A percentile compares a stretch with the other conserved stretches of the same genome.
phyloP scores from a whole-genome alignment of 2,329 filamentous ascomycete genomes.

The Bipolaris bicolor region DNA sequence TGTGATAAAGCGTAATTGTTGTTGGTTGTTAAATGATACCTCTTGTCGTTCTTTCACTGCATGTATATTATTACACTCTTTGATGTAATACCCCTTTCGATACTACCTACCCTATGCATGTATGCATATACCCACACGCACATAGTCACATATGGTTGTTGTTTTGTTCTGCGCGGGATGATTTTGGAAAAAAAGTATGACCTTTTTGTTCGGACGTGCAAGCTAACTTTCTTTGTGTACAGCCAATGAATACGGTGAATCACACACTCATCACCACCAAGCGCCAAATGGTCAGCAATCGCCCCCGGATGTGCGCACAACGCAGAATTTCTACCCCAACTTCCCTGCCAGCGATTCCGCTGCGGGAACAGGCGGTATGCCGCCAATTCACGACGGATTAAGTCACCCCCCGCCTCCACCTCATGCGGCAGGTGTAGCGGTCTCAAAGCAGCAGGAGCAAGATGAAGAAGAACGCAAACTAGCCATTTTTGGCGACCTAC shows the following conservation, averaged over 20 bases:
- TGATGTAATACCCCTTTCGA: constrained; percentile 52
- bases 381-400: constrained; percentile 67
- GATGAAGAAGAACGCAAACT: constrained; percentile 66
- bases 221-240: constrained; percentile 54
- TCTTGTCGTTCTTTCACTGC: constrained; percentile 50
- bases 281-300: constrained; percentile 62
- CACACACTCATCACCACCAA: constrained; percentile 71
- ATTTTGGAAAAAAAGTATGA: constrained; percentile 16
- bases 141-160: constrained; percentile 38
- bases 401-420: constrained; percentile 53
- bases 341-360: constrained; percentile 66
- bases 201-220: constrained; percentile 38
- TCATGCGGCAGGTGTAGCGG: constrained; percentile 51
- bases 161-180: constrained; percentile 36
- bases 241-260: constrained; percentile 66
- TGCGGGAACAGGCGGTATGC: constrained; percentile 64
- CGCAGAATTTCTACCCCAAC: constrained; percentile 76
- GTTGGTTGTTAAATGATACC: constrained; percentile 49
- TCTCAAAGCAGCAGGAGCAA: constrained; percentile 56
- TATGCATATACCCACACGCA: constrained; percentile 31
- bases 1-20: constrained; percentile 50
- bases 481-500: constrained; percentile 84
- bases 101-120: constrained; percentile 44
- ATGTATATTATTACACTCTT: constrained; percentile 51
- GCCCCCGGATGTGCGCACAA: constrained; percentile 71